Evolutionary conservation across 2,329 filamentous ascomycete genomes (phyloP), one percentile per base, ranked within the genome.

Genomic region (Cercospora beticola): DNA sequence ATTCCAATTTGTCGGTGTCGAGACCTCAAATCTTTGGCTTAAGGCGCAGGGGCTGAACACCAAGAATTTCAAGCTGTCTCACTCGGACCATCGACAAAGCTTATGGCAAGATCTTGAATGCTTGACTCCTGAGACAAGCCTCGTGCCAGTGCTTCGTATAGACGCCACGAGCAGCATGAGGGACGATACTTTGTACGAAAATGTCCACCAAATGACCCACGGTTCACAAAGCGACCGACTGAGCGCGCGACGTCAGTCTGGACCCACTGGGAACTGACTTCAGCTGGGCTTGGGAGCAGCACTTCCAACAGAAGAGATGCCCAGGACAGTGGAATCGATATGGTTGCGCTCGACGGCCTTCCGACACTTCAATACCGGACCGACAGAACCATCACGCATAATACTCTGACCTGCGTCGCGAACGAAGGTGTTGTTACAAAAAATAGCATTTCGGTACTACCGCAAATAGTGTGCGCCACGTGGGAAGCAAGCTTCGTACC

Each of bases 81-180:
- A 58, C 54, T 33, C 30, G 54, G 1, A 3, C 54, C 54, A 30
- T 8, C n/a, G 1, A 58, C 21, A 5, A 58, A 58, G 26, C 21
- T 16, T 58, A 16, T 28, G 54, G 8, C 23, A 9, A 23, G 54
- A 58, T 14, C 3, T 30, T 5, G 2, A 58, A 31, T 58, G 14
- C 54, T 58, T 30, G 54, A 58, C 26, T 58, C 16, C 30, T 58
- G 54, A 58, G 26, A 58, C 54, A 58, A 58, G 54, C 30, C 54
- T 28, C 26, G n/a, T 58, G 54, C 18, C 54, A 31, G 54, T 57
- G 54, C 12, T 57, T 28, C n/a, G 54, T 57, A 49, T 21, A 49
- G 46, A 23, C 46, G 46, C 46, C 46, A 49, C 10, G n/a, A 21
- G 46, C 46, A 10, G 2, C 4, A 12, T 12, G 0, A 49, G 10